phyloP scores from a whole-genome alignment of 2,329 filamentous ascomycete species.

The Hypoxylon rubiginosum region DNA sequence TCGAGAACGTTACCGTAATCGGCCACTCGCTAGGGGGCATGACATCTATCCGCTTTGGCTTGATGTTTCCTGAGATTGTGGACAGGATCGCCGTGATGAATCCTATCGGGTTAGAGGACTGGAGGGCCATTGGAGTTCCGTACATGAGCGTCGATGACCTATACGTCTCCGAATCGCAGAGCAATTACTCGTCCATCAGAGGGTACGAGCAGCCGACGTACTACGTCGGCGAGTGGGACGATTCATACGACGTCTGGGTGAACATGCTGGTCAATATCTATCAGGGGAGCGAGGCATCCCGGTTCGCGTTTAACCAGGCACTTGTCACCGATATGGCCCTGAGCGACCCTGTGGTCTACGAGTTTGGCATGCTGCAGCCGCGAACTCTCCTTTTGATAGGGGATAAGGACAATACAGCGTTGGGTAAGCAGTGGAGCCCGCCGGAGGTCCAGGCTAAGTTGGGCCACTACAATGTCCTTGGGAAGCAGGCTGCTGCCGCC shows the following conservation, averaged over 20 bases:
- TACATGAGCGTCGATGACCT: slow-evolving; percentile 59
- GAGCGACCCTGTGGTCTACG: slow-evolving; percentile 64
- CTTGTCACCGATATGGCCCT: slow-evolving; percentile 68
- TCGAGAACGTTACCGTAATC: slow-evolving; percentile 62
- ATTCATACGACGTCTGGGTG: slow-evolving; percentile 67
- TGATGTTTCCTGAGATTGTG: slow-evolving; percentile 62
- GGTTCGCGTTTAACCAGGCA: slow-evolving; percentile 63
- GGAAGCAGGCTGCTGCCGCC: slow-evolving; percentile 58
- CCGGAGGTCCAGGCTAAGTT: slow-evolving; percentile 59
- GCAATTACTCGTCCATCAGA: slow-evolving; percentile 60
- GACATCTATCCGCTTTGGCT: slow-evolving; percentile 64
- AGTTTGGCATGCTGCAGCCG: slow-evolving; percentile 61
- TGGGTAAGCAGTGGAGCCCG: slow-evolving; percentile 66
- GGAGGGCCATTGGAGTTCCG: slow-evolving; percentile 63
- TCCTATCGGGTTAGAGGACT: slow-evolving; percentile 68
- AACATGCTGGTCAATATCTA: slow-evolving; percentile 68
- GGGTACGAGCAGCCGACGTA: slow-evolving; percentile 63
- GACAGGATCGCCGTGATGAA: slow-evolving; percentile 63
- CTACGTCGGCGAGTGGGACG: slow-evolving; percentile 63
- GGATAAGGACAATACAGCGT: slow-evolving; percentile 66
- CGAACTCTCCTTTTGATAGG: slow-evolving; percentile 65
- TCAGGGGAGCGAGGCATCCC: slow-evolving; percentile 57
- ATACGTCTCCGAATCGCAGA: slow-evolving; percentile 55
- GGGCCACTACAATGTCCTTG: slow-evolving; percentile 64
- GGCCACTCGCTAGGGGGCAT: slow-evolving; percentile 70